A percentile compares a stretch with the other conserved stretches of the same genome.
Evolutionary conservation across 371 early-diverging fungal species (phyloP).

Genomic region (Apophysomyces sp.): DNA sequence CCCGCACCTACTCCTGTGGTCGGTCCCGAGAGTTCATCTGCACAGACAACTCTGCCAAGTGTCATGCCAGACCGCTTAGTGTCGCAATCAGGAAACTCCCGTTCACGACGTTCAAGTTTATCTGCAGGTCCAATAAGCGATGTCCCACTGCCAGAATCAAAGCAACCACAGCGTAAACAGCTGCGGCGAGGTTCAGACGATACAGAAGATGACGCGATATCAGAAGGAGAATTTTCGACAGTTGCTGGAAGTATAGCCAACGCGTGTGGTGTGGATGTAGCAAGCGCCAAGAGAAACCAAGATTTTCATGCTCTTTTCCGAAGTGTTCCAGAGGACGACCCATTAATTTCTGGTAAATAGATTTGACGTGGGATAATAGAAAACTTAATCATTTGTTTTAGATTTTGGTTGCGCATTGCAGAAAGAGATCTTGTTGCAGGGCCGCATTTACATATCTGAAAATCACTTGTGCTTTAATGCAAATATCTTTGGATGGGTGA

Average conservation of each 20-base stretch:
- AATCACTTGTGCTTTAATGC: slow-evolving; percentile 90
- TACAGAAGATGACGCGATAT: slow-evolving; percentile 4
- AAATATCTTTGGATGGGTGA: slow-evolving; percentile 97
- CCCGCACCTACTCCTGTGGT: slow-evolving; percentile 13
- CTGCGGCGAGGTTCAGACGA: slow-evolving; percentile 6
- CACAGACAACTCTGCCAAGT: not conserved
- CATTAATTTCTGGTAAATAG: slow-evolving; percentile 61
- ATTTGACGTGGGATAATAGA: not conserved
- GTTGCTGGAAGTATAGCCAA: slow-evolving; percentile 20
- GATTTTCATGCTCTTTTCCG: slow-evolving; percentile 69
- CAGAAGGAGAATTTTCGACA: slow-evolving; percentile 7
- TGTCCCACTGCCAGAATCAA: slow-evolving; percentile 1
- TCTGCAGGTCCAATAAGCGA: slow-evolving; percentile 7
- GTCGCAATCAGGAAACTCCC: slow-evolving; percentile 9
- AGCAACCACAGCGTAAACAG: not conserved
- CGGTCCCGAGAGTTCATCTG: not conserved
- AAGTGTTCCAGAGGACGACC: slow-evolving; percentile 65
- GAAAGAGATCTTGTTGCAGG: slow-evolving; percentile 91
- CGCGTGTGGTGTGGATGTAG: slow-evolving; percentile 22
- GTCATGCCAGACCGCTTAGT: not conserved
- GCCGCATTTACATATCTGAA: slow-evolving; percentile 86
- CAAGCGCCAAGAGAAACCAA: slow-evolving; percentile 52
- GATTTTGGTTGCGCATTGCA: slow-evolving; percentile 93
- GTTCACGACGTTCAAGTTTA: slow-evolving; percentile 21
- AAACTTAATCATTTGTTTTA: slow-evolving; percentile 15